Conservation (phyloP, 108 stramenopile genomes). For the Pseudonitzschia multiseries region DNA sequence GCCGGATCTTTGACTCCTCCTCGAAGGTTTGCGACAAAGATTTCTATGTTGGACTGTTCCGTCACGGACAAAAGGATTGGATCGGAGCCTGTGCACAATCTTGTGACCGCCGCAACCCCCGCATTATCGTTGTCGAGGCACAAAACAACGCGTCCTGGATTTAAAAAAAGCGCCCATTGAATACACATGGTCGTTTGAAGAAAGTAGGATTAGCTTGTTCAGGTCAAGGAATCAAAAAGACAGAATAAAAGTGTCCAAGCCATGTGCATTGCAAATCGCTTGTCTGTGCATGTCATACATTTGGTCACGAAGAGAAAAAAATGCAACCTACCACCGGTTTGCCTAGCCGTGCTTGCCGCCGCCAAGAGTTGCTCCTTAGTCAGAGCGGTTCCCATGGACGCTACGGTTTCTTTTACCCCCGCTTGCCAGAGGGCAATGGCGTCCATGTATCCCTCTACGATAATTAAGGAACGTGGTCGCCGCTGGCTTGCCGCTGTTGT, state of each 20-base stretch:
- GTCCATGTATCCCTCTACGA: constrained; percentile 97
- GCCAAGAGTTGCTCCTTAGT: constrained; percentile 68
- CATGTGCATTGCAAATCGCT: too few relatives aligned
- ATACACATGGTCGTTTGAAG: neutral
- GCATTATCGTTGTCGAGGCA: constrained; percentile 91
- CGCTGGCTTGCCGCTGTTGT: neutral
- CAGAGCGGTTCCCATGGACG: constrained; percentile 89
- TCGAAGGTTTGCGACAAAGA: constrained; percentile 70
- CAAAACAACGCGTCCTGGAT: constrained; percentile 60
- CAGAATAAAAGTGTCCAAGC: too few relatives aligned
- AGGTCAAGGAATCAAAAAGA: neutral
- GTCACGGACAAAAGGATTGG: constrained; percentile 47
- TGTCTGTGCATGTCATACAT: too few relatives aligned
- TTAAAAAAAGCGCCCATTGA: neutral
- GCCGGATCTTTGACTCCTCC: constrained; percentile 78
- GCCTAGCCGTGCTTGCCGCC: constrained; percentile 48
- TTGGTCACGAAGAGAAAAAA: neutral
- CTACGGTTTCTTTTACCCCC: constrained; percentile 77
- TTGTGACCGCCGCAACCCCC: constrained; percentile 73
- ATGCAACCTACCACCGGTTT: constrained; percentile 36
- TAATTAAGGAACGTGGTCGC: constrained; percentile 43
- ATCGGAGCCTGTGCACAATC: constrained; percentile 53
- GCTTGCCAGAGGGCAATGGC: constrained; percentile 82
- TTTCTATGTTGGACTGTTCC: constrained; percentile 48
- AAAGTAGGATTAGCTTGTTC: neutral